Evolutionary conservation across 1,284 basidiomycete species (phyloP), one percentile per base, ranked within the genome.

Genomic region (Naganishia albida): DNA sequence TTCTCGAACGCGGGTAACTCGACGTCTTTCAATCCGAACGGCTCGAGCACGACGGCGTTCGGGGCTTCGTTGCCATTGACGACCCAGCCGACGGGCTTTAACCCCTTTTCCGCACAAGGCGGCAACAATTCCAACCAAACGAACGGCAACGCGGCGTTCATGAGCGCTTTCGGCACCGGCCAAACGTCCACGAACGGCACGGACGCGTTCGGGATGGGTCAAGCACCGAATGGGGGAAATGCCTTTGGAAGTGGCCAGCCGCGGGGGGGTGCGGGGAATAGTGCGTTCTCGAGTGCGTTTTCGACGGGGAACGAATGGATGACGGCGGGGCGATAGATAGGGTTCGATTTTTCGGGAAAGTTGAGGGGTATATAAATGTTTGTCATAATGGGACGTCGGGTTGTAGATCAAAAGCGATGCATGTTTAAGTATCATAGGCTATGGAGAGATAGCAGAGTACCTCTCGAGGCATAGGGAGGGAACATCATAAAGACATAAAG

Each of bases 21-120:
- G 16, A 66, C 65, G 30, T 57, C 57, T 18, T 66, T 53, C 51
- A 66, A 66, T 28, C 65, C 65, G 2, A 62, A 56, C 26, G 48
- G 52, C 20, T 39, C 49, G 2, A 34, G 6, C 10, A 6, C 34
- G 34, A 6, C 34, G 34, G 34, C 34, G 34, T 34, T 34, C 10
- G 10, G 34, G 6, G 34, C 34, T 10, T 34, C 34, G 34, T 34
- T 10, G 34, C 34, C 34, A 10, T 34, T 34, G 34, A 34, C 34
- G 34, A 13, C n/a, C 2, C 49, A 62, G 26, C 39, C 30, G 51
- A 57, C 63, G n/a, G 44, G 50, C 3, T 48, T 53, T 43, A 63
- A 34, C 15, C 34, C 34, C 34, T 34, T 34, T 34, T 4, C 34
- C 6, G 34, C 34, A 10, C 34, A 34, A 34, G 10, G 34, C 34